Evolutionary conservation across 129 eudicot species (phyloP), one percentile per base, ranked within the genome.

Genomic region (Arctium lappa): DNA sequence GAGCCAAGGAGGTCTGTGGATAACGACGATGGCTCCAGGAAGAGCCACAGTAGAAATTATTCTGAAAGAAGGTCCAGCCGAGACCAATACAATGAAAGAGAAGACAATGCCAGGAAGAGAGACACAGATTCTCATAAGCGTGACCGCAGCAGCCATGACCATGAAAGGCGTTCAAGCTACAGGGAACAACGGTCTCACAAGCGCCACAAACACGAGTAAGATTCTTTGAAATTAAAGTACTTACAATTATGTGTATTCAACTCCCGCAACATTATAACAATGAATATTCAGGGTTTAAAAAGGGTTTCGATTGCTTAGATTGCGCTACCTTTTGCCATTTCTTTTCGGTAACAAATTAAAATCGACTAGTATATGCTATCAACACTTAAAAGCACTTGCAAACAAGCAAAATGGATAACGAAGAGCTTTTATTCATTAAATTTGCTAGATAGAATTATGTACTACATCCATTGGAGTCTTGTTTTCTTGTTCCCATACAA

Each of bases 21-120:
- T 8, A 80, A 79, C 69, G 86, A 91, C 50, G 82, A 84, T 50
- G 70, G 81, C 56, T 69, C 87, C 46, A 85, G 75, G 44, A 83
- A 73, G 81, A 82, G 86, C 74, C 90, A 86, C 73, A 86, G 85
- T 73, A 79, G 62, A 71, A 74, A 86, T 85, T 72, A 65, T 65
- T 69, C 84, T 44, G 86, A 87, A 40, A 90, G 85, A 73, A 88
- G 89, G 78, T 85, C 89, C 70, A 87, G 94, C 65, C 78, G 83
- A 40, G 91, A 87, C 30, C 76, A 50, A 6, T 37, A 65, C 37
- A 83, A 84, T 32, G 87, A 79, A 77, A 80, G 82, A 69, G 91
- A 89, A 63, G 85, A 87, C 4, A 65, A 74, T 75, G 78, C 84
- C 38, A 87, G 79, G 44, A 86, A 80, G 73, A 82, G 76, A 7